Evolutionary conservation across 345 rosid species (phyloP).

Genomic region (Viola odorata): DNA sequence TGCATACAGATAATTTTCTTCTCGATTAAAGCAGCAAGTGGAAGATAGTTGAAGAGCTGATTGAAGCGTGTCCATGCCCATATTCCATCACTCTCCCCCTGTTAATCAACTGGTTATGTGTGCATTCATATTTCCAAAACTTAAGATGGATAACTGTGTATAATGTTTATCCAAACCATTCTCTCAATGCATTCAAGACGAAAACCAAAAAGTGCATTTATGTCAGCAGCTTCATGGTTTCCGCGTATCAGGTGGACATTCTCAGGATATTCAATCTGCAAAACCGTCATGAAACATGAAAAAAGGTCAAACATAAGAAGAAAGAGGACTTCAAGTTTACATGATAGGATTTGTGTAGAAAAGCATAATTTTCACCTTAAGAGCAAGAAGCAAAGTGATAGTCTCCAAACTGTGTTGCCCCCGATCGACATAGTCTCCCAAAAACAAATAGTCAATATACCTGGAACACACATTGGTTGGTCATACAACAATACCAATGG

Average conservation of each 20-base stretch:
- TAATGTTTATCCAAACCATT: slow-evolving; percentile 50
- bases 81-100: slow-evolving; percentile 96
- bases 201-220: slow-evolving; percentile 96
- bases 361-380: slow-evolving; percentile 59
- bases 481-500: not conserved
- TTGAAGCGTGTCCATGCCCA: slow-evolving; percentile 99
- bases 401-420: slow-evolving; percentile 99
- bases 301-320: too few species aligned
- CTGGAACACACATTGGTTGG: slow-evolving; percentile 33
- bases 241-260: slow-evolving; percentile 93
- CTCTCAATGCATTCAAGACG: slow-evolving; percentile 96
- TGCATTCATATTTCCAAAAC: slow-evolving; percentile 1
- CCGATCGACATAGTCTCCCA: slow-evolving; percentile 98
- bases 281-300: slow-evolving; percentile 10
- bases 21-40: slow-evolving; percentile 96
- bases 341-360: not conserved
- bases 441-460: slow-evolving; percentile 90
- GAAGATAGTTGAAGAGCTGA: slow-evolving; percentile 87
- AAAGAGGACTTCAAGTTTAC: not conserved
- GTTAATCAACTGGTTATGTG: slow-evolving; percentile 11
- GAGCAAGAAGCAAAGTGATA: slow-evolving; percentile 92
- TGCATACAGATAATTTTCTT: slow-evolving; percentile 98
- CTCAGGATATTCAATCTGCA: slow-evolving; percentile 92
- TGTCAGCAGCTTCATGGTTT: slow-evolving; percentile 98
- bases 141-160: not conserved